Evolutionary conservation across 345 rosid species (phyloP).

Genomic region (Sisymbrium altissimum): DNA sequence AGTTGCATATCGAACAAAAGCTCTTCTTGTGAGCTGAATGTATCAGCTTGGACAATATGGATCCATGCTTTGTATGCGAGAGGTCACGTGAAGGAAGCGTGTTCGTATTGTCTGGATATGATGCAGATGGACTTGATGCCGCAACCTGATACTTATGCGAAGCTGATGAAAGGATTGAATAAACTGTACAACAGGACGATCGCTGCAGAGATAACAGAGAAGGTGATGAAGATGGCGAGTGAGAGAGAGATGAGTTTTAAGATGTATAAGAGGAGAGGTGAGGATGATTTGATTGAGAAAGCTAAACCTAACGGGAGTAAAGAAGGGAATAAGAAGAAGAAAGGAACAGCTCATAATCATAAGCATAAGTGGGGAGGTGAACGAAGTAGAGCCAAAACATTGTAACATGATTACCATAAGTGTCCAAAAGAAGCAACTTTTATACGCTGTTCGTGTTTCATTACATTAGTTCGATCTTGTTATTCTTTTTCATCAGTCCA

Average conservation of each 20-base stretch:
- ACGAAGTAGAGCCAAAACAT: slow-evolving; percentile 14
- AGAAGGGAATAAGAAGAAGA: slow-evolving; percentile 81
- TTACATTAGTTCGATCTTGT: not conserved
- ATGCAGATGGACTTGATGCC: slow-evolving; percentile 88
- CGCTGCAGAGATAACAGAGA: slow-evolving; percentile 92
- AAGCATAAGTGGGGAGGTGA: slow-evolving; percentile 22
- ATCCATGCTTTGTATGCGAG: slow-evolving; percentile 72
- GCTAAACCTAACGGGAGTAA: slow-evolving; percentile 45
- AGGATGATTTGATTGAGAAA: slow-evolving; percentile 75
- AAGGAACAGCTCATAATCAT: slow-evolving; percentile 45
- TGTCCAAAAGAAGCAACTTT: not conserved
- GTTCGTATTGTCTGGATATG: slow-evolving; percentile 87
- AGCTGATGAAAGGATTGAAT: slow-evolving; percentile 81
- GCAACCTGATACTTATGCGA: slow-evolving; percentile 83
- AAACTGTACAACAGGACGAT: slow-evolving; percentile 77
- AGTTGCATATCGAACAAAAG: slow-evolving; percentile 59
- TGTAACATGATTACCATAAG: not conserved
- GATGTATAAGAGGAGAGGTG: slow-evolving; percentile 86
- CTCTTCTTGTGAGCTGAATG: slow-evolving; percentile 61
- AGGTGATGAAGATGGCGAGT: slow-evolving; percentile 87
- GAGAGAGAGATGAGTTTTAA: slow-evolving; percentile 76
- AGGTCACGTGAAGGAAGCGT: slow-evolving; percentile 88
- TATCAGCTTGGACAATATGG: slow-evolving; percentile 95
- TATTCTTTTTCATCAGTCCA: not conserved
- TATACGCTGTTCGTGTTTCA: not conserved